Conservation (phyloP, 768 basidiomycete species). For the Rhodotorula graminis region DNA sequence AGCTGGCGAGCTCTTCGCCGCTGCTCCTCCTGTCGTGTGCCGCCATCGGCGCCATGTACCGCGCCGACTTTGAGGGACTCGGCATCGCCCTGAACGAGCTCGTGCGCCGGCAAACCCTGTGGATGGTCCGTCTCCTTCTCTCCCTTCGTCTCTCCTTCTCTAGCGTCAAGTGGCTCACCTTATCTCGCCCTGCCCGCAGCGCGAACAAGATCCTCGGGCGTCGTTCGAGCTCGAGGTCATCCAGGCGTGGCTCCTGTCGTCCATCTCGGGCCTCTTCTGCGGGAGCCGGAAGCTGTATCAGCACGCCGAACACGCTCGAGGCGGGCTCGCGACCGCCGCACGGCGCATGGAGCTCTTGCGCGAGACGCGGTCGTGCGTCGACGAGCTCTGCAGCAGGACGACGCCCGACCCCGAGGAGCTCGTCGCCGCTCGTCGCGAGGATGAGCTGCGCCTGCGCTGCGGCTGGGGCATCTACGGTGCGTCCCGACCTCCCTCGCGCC, state of each 20-base stretch:
- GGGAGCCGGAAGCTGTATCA: not conserved
- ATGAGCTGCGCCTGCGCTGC: not conserved
- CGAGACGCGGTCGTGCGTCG: not conserved
- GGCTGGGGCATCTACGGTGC: not conserved
- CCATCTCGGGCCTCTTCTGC: not conserved
- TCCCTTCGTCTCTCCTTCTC: not conserved
- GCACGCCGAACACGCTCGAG: not conserved
- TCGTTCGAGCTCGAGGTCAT: not conserved
- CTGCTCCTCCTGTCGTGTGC: not conserved
- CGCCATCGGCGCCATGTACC: slow-evolving; percentile 7
- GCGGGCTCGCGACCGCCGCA: not conserved
- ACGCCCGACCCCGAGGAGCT: not conserved
- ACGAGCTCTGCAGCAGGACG: not conserved
- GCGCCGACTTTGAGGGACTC: not conserved
- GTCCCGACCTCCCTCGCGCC: not conserved
- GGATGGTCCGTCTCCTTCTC: not conserved
- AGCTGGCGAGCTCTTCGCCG: not conserved
- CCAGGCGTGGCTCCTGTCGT: slow-evolving; percentile 2
- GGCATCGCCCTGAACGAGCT: slow-evolving; percentile 1
- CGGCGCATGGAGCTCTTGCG: not conserved
- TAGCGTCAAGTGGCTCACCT: not conserved
- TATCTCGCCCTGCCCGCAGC: not conserved
- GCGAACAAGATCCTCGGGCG: not conserved
- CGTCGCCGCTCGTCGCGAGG: not conserved
- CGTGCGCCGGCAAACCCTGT: not conserved